Percentiles rank a stretch among this genome's conserved stretches.
phyloP scores from a whole-genome alignment of 2,329 filamentous ascomycete species.

The Zymoseptoria brevis region DNA sequence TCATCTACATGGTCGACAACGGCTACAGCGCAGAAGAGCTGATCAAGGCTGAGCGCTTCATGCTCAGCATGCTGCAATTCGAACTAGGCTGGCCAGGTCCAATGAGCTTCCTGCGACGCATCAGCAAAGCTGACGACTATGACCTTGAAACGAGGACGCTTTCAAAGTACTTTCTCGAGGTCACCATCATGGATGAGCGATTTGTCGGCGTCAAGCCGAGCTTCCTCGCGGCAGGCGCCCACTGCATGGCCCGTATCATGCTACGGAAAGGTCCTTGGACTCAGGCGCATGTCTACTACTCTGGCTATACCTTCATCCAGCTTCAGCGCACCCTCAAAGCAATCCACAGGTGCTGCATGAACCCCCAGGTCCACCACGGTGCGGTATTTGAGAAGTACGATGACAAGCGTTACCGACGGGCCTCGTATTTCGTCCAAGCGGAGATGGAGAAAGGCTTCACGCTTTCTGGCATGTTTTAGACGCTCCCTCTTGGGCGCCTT shows the following conservation, averaged over 20 bases:
- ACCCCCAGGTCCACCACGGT: conserved; percentile 69
- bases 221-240: conserved; percentile 82
- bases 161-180: conserved; percentile 95
- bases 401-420: conserved; percentile 78
- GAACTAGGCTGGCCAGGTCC: conserved; percentile 97
- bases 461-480: conserved; percentile 31
- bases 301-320: conserved; percentile 83
- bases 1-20: conserved; percentile 95
- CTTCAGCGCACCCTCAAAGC: conserved; percentile 67
- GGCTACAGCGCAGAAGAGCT: conserved; percentile 88
- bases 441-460: conserved; percentile 59
- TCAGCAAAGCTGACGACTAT: conserved; percentile 98
- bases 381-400: conserved; percentile 90
- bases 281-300: conserved; percentile 80
- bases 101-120: conserved; percentile 93
- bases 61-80: conserved; percentile 93
- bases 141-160: conserved; percentile 90
- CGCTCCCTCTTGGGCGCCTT: neutral
- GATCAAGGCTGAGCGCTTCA: conserved; percentile 93
- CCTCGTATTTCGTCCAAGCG: conserved; percentile 68
- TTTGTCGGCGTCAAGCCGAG: conserved; percentile 88
- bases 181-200: conserved; percentile 95
- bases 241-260: conserved; percentile 84
- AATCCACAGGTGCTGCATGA: conserved; percentile 81
- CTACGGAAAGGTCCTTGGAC: conserved; percentile 85